Percentiles rank a stretch among this genome's conserved stretches.
Conservation (phyloP, 257 asterid species). For the Paraleonurus japonicus region DNA sequence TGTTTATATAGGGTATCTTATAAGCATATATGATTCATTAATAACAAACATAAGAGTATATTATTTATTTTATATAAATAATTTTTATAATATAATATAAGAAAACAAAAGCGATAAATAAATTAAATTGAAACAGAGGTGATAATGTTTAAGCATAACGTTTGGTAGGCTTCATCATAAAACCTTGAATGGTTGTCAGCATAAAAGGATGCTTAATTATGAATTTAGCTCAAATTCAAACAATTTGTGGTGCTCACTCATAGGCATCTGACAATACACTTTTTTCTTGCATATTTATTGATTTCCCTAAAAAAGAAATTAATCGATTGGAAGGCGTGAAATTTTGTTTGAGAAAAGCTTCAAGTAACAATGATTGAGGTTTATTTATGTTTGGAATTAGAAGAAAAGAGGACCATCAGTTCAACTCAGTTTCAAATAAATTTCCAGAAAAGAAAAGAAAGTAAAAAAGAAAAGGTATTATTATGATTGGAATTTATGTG, state of each 20-base stretch:
- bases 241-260: slow-evolving; percentile 15
- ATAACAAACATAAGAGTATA: too few species aligned
- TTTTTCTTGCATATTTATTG: slow-evolving; percentile 18
- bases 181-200: slow-evolving; percentile 20
- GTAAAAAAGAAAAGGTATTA: slow-evolving; percentile 3
- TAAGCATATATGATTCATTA: too few species aligned
- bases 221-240: slow-evolving; percentile 23
- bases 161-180: slow-evolving; percentile 24
- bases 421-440: slow-evolving; percentile 21
- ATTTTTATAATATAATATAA: too few species aligned
- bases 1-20: too few species aligned
- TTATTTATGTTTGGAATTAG: slow-evolving; percentile 20
- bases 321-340: slow-evolving; percentile 35
- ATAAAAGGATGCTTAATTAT: slow-evolving; percentile 26
- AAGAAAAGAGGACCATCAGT: neutral
- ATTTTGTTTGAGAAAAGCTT: slow-evolving; percentile 24
- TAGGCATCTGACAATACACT: neutral
- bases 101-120: too few species aligned
- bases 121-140: too few species aligned
- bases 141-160: neutral
- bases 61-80: too few species aligned
- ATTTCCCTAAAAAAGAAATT: neutral
- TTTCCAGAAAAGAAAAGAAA: neutral
- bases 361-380: slow-evolving; percentile 26
- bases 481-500: slow-evolving; percentile 11